Conservation (phyloP, 2,329 filamentous ascomycete species). For the Lecanicillium sp. region DNA sequence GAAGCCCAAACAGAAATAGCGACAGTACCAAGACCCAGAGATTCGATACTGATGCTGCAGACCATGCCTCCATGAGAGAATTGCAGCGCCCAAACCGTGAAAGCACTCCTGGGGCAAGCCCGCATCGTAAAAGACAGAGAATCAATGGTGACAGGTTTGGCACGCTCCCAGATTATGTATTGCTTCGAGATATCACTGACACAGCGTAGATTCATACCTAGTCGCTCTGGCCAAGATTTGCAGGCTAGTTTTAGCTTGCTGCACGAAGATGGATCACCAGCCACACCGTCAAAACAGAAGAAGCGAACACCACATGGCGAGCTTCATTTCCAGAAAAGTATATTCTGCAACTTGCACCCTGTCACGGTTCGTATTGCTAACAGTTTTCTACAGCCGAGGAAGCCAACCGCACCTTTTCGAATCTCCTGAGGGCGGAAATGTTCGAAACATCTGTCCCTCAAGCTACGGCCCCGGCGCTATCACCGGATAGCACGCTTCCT, state of each 20-base stretch:
- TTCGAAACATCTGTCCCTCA: conserved; percentile 90
- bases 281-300: conserved; percentile 78
- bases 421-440: conserved; percentile 78
- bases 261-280: conserved; percentile 86
- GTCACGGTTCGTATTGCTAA: not conserved
- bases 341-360: conserved; percentile 23
- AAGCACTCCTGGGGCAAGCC: conserved; percentile 44
- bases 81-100: conserved; percentile 42
- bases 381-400: conserved; percentile 58
- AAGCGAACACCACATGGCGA: conserved; percentile 82
- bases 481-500: conserved; percentile 46
- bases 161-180: not conserved
- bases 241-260: conserved; percentile 88
- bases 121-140: conserved; percentile 49
- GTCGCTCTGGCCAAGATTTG: conserved; percentile 84
- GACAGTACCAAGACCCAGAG: conserved; percentile 26
- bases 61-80: conserved; percentile 43
- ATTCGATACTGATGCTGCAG: conserved; percentile 41
- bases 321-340: conserved; percentile 89
- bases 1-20: conserved; percentile 25
- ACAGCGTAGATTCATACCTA: conserved; percentile 76
- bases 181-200: conserved; percentile 13
- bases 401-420: conserved; percentile 88
- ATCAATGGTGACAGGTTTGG: conserved; percentile 54
- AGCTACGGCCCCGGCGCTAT: conserved; percentile 54